Evolutionary conservation across 345 rosid species (phyloP), one percentile per base, ranked within the genome.

Genomic region (Balakata baccata): DNA sequence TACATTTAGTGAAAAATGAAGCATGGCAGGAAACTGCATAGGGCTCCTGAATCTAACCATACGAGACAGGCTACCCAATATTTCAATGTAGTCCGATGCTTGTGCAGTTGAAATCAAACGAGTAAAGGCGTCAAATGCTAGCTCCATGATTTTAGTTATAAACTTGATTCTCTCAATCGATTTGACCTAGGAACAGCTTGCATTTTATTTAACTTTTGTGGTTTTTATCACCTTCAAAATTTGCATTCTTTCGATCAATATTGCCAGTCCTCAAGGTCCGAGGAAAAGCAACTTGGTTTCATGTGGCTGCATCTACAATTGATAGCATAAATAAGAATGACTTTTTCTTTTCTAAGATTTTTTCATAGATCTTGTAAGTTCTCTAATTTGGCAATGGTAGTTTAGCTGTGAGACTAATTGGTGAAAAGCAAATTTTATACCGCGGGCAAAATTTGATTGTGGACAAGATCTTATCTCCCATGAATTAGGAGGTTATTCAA

Each of bases 1-100:
- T 75, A 71, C 47, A 29, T 67, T 50, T 14, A 61, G 41, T 41
- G 34, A 62, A 23, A 69, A 43, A 11, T n/a, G n/a, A n/a, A n/a
- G n/a, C n/a, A n/a, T n/a, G n/a, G n/a, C n/a, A 59, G 51, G 63
- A 47, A 11, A 47, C 23, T 41, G n/a, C 20, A 13, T n/a, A n/a
- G n/a, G 1, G 17, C 46, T 39, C 3, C 17, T 59, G 14, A 25
- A 39, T 41, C 23, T 17, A 17, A 66, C 9, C 10, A 49, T 25
- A 10, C 1, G 34, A 13, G 25, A 47, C 25, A 64, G 11, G 25
- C 49, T 39, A 9, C 23, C 14, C 6, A 64, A 17, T 39, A 9
- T 59, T 18, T 18, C 25, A 25, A 41, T 64, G 39, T 38, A 23
- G 25, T 41, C 25, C 12, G 39, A 11, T 4, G n/a, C n/a, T 61